Base-by-base conservation (phyloP, 345 rosid species). In the Rhodamnia argentea region DNA sequence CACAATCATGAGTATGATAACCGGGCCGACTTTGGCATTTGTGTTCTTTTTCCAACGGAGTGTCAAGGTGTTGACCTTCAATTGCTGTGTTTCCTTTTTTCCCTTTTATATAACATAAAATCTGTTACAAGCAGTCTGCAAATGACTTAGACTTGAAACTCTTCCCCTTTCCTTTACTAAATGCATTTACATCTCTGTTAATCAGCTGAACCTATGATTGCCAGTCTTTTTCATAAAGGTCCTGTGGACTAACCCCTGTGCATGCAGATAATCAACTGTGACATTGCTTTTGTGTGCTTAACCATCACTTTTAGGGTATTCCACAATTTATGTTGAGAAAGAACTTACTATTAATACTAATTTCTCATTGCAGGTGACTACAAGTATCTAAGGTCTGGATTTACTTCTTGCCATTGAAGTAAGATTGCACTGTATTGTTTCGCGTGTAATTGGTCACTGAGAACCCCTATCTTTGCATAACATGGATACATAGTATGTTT, bases 341-440 rank as follows among this genome's bases (percentile, higher is more conserved):
- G 78, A 70, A 70, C 47, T 70, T 16, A 85, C 84, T 70, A 64
- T 9, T 12, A 8, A 57, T 87, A 54, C 84, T 74, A 58, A 82
- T 64, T 83, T 70, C 83, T 85, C 55, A 40, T 88, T 86, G 86
- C 96, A 93, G 99, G 94, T 89, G 99, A 95, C 87, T 94, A 94
- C 91, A 95, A 95, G 88, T 96, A 96, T 91, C 78, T 92, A 85
- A 95, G 95, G 98, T 96, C 84, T 87, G 93, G 86, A 78, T 47
- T 32, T 70, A 70, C 78, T 9, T 32, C 44, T 70, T 70, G 78
- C 78, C 47, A 16, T 32, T 16, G 78, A 70, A 70, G 78, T 70
- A 32, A 32, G 78, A 32, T 70, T 70, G 78, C 24, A 7, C 13
- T 16, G 44, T 70, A 32, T 32, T 16, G 47, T 70, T 70, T 2